Evolutionary conservation across 164 flowering plant genomes (phyloP).

Genomic region (Akebia trifoliata): DNA sequence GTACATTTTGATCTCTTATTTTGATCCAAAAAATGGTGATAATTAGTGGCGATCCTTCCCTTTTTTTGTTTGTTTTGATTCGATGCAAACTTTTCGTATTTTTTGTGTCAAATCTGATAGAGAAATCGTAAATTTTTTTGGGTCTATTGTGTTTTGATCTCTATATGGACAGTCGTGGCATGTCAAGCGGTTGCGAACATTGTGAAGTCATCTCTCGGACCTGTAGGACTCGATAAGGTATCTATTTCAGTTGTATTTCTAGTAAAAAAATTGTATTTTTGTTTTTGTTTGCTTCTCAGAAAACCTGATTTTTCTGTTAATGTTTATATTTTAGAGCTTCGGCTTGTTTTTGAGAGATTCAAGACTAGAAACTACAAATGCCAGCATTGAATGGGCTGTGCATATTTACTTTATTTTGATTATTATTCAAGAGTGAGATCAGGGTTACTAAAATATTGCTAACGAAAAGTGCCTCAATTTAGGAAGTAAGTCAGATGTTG

Average conservation of each 20-base stretch:
- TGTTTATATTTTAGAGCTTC: no score
- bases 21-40: background rate
- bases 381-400: no score
- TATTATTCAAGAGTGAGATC: no score
- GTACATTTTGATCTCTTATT: slow-evolving; percentile 31
- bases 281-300: background rate
- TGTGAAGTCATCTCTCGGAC: slow-evolving; percentile 91
- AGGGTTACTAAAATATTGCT: no score
- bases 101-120: background rate
- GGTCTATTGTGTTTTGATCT: background rate
- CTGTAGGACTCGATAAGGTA: slow-evolving; percentile 98
- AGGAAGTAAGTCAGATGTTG: no score
- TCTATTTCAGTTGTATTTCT: background rate
- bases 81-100: background rate
- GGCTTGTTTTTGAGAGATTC: no score
- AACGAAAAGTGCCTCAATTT: no score
- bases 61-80: background rate
- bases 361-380: no score
- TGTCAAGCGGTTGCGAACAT: slow-evolving; percentile 92
- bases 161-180: slow-evolving; percentile 57
- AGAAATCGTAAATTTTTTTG: background rate
- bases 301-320: no score
- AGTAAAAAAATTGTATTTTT: background rate
- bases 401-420: no score
- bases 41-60: background rate